Evolutionary conservation across 495 filamentous ascomycete genomes (phyloP), one percentile per base, ranked within the genome.

Genomic region (Penicillium macrosclerotiorum): DNA sequence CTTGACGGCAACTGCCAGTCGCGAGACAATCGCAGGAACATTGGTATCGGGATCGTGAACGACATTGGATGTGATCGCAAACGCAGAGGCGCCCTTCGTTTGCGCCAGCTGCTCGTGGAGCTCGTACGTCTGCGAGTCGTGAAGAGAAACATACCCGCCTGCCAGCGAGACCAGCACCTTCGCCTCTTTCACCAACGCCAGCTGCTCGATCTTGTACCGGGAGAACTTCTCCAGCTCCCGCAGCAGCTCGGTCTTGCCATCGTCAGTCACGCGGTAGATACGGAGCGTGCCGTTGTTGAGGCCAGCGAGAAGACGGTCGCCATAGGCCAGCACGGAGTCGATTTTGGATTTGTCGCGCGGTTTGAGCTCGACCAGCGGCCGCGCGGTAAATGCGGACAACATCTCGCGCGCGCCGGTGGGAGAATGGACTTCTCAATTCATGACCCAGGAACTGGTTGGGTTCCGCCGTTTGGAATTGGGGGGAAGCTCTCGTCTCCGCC

Each of bases 311-410:
- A 99, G 77, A 39, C 90, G 81, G 57, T 97, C 92, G 51, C 89
- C 90, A 69, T 95, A 90, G 49, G 93, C 87, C 27, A 96, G 78
- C 45, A 97, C 84, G 4, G 88, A 88, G 67, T 97, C 92, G 64
- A 99, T 96, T 76, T 83, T 88, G 36, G 88, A 94, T 71, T 91
- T 95, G 78, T 97, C 93, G 60, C 89, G 84, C 59, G 82, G 82
- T 71, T 86, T 91, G 49, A 99, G 85, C 84, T 99, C 93, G 75
- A 96, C 85, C 59, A 97, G 87, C 51, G 94, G 87, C 62, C 88
- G 88, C 77, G 93, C 90, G 53, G 84, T 92, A 72, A 99, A 98
- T 66, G 94, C 92, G 72, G 93, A 95, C 68, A 97, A 83, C 93
- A 98, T 98, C n/a, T n/a, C 47, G 47, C 56, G 55, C 44, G 51